Percentiles rank a stretch among this genome's conserved stretches.
Conservation (phyloP, 129 eudicot genomes). For the Helianthus annuus region DNA sequence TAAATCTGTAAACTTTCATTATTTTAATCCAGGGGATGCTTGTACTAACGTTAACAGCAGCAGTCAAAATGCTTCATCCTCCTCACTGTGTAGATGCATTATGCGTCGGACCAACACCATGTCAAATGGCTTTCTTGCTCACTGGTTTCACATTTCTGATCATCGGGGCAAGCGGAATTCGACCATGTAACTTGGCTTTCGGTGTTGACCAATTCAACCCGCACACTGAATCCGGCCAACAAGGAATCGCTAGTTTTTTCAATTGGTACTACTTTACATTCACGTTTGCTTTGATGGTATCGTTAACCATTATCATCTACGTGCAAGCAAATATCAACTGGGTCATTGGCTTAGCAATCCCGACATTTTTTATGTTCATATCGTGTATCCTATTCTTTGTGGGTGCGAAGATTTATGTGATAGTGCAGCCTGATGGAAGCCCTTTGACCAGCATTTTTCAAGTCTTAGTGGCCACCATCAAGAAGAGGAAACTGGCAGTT, state of each 20-base stretch:
- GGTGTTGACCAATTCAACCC: conserved; percentile 60
- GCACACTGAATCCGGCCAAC: conserved; percentile 44
- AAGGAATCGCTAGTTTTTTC: conserved; percentile 54
- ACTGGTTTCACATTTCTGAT: conserved; percentile 34
- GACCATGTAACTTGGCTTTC: conserved; percentile 59
- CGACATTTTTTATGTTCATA: conserved; percentile 43
- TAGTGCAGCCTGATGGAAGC: conserved; percentile 45
- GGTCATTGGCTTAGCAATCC: conserved; percentile 54
- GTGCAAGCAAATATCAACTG: conserved; percentile 46
- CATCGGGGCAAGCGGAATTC: conserved; percentile 49
- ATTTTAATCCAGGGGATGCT: conserved; percentile 49
- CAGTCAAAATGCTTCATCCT: conserved; percentile 47
- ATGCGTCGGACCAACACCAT: conserved; percentile 45
- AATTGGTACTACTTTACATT: conserved; percentile 61
- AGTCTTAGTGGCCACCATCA: conserved; percentile 40
- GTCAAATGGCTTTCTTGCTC: conserved; percentile 49
- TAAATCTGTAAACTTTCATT: too few species aligned
- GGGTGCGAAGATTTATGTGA: conserved; percentile 49
- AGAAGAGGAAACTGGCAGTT: conserved; percentile 40
- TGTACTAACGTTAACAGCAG: conserved; percentile 51
- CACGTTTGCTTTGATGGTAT: conserved; percentile 55
- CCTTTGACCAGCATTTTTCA: conserved; percentile 47
- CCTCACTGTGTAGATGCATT: conserved; percentile 37
- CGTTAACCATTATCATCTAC: conserved; percentile 48
- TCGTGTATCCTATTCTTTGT: conserved; percentile 42